phyloP scores from a whole-genome alignment of 768 basidiomycete genomes.

The Neoboletus magnificus region DNA sequence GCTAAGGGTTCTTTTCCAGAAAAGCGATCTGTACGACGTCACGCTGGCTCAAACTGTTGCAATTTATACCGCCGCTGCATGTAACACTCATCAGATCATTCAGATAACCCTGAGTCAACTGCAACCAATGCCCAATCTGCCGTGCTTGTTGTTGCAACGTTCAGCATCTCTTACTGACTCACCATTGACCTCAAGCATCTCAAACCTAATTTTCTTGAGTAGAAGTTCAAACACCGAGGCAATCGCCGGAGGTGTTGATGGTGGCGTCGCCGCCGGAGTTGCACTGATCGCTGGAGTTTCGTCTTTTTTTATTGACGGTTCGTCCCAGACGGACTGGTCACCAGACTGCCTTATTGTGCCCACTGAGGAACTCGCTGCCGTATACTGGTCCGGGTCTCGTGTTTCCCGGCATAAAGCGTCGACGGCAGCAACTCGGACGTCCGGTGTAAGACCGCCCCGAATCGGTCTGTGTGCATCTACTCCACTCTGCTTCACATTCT shows the following conservation, averaged over 20 bases:
- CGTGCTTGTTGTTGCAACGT: conserved; percentile 6
- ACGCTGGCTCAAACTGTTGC: neutral
- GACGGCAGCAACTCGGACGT: too few species aligned
- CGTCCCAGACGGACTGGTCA: conserved; percentile 7
- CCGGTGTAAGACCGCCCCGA: too few species aligned
- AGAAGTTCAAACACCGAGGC: conserved; percentile 42
- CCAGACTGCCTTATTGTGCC: too few species aligned
- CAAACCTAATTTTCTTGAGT: conserved; percentile 4
- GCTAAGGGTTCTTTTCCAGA: neutral
- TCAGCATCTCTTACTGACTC: conserved; percentile 16
- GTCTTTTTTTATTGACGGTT: too few species aligned
- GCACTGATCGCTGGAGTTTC: conserved; percentile 38
- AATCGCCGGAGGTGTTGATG: conserved; percentile 62
- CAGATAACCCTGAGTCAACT: conserved; percentile 44
- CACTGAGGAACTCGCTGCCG: too few species aligned
- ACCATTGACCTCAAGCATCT: conserved; percentile 5
- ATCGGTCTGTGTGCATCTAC: too few species aligned
- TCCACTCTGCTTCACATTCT: too few species aligned
- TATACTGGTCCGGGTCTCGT: too few species aligned
- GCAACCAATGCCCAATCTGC: conserved; percentile 33
- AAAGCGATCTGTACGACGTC: neutral
- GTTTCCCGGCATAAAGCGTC: too few species aligned
- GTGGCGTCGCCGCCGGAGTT: conserved; percentile 55
- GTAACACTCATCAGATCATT: neutral
- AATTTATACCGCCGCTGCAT: too few species aligned